Evolutionary conservation across 257 asterid genomes (phyloP).

Genomic region (Gentiana macrophylla): DNA sequence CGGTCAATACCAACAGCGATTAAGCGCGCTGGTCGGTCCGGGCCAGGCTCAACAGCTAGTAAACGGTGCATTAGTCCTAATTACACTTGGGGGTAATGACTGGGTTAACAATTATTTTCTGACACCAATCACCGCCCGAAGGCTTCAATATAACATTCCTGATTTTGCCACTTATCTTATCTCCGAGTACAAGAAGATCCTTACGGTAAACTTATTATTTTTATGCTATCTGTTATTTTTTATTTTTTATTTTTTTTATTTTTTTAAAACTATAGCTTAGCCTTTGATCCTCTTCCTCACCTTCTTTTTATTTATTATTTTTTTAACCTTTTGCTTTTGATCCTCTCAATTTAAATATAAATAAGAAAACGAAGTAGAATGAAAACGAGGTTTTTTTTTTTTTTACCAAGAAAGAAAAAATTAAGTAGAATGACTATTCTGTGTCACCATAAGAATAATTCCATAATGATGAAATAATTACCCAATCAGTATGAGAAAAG

Average conservation of each 20-base stretch:
- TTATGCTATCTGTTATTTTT: background rate
- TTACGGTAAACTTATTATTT: conserved; percentile 21
- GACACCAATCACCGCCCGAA: conserved; percentile 38
- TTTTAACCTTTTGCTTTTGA: no score
- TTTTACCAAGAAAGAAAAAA: no score
- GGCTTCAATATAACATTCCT: conserved; percentile 35
- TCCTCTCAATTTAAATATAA: no score
- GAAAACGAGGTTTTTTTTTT: no score
- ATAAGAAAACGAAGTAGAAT: no score
- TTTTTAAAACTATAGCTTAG: no score
- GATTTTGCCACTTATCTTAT: conserved; percentile 38
- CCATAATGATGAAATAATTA: no score
- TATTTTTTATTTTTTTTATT: background rate
- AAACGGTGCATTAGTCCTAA: conserved; percentile 49
- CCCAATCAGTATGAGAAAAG: no score
- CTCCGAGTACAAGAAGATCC: conserved; percentile 46
- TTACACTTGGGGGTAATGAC: conserved; percentile 75
- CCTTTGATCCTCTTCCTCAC: no score
- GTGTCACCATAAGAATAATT: no score
- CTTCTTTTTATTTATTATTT: no score
- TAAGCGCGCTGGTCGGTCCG: conserved; percentile 38
- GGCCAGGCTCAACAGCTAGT: conserved; percentile 28
- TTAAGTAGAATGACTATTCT: no score
- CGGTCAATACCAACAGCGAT: conserved; percentile 35
- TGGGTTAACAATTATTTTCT: conserved; percentile 69